These are phyloP conservation scores for Claviceps sp. DNA, from an alignment of 2,329 filamentous ascomycete species.

Conservation along the genomic window DNA sequence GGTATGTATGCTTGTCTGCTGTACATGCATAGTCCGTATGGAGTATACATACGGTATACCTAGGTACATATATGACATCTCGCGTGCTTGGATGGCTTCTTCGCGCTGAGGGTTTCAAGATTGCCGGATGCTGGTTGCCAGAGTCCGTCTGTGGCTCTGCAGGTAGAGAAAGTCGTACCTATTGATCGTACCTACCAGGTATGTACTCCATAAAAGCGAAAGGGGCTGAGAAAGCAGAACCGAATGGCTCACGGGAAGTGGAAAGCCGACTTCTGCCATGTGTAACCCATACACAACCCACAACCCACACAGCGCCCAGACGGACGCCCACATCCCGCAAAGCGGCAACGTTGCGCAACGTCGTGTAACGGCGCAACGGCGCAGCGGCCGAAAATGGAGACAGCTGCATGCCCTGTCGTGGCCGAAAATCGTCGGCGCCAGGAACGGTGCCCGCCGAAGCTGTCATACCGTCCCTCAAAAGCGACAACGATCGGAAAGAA, in stretches of 20 bases:
- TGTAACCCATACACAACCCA: neutral
- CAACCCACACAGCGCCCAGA: neutral
- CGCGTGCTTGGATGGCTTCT: too few relatives aligned
- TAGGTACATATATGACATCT: too few relatives aligned
- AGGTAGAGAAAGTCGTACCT: too few relatives aligned
- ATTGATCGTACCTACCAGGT: too few relatives aligned
- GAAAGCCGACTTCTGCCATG: neutral
- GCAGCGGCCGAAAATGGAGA: neutral
- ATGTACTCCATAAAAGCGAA: too few relatives aligned
- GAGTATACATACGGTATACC: too few relatives aligned
- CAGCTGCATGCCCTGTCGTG: neutral
- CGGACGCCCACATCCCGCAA: neutral
- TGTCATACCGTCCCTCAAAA: neutral
- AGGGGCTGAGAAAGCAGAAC: too few relatives aligned
- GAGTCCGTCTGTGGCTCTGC: too few relatives aligned
- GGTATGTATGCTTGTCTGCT: too few relatives aligned
- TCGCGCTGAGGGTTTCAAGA: too few relatives aligned
- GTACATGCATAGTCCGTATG: too few relatives aligned
- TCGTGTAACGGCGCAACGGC: neutral
- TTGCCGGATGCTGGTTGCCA: too few relatives aligned
- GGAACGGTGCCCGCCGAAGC: neutral
- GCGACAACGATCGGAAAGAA: neutral
- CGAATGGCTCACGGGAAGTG: neutral
- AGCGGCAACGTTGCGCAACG: neutral
- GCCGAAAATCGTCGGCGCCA: constrained; percentile 3